phyloP scores from a whole-genome alignment of 148 eudicot species.

The Cornus controversa region DNA sequence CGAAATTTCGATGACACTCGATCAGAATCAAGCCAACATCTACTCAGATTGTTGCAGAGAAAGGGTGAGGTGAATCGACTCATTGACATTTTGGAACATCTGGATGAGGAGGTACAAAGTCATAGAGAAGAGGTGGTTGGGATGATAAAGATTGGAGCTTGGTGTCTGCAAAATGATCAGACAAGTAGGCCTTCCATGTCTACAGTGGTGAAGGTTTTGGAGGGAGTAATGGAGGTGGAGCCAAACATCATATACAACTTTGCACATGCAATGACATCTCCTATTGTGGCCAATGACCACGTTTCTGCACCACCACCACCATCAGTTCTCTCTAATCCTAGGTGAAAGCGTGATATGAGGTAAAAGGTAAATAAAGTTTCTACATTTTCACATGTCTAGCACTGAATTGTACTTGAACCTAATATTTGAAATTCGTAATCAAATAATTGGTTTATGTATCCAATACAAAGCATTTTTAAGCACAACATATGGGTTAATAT shows the following conservation, averaged over 20 bases:
- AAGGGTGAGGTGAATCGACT: constrained; percentile 11
- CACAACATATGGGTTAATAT: no score
- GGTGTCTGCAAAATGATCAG: constrained; percentile 18
- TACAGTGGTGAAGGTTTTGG: constrained; percentile 20
- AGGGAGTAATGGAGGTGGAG: constrained; percentile 20
- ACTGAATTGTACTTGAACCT: no score
- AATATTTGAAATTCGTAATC: no score
- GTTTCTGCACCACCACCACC: constrained; percentile 2
- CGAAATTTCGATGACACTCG: constrained; percentile 10
- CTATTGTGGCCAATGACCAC: background rate
- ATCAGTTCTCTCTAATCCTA: constrained; percentile 19
- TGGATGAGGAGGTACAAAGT: background rate
- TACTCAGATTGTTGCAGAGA: constrained; percentile 11
- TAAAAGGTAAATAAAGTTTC: background rate
- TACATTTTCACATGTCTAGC: no score
- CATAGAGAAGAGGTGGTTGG: constrained; percentile 5
- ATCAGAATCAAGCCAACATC: constrained; percentile 8
- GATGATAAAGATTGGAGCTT: constrained; percentile 16
- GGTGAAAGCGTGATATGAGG: background rate
- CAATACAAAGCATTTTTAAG: no score
- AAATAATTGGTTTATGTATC: no score
- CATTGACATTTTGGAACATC: constrained; percentile 6
- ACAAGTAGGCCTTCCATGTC: constrained; percentile 15
- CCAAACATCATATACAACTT: constrained; percentile 9
- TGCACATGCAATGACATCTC: constrained; percentile 5